Evolutionary conservation across 306 rosid species (phyloP).

Genomic region (Castanopsis chinensis): DNA sequence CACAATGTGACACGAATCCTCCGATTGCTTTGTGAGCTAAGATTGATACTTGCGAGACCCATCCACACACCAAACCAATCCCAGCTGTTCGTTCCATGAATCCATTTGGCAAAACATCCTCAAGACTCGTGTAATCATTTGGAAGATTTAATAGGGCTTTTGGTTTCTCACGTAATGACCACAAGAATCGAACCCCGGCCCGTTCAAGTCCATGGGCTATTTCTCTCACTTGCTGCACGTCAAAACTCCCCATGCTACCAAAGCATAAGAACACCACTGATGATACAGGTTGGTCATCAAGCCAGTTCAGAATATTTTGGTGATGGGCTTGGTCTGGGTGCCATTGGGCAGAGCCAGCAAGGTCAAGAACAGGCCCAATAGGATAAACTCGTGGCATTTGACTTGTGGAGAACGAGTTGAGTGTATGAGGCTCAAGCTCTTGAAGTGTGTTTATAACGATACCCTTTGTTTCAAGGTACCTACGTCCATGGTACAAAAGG

Average conservation of each 20-base stretch:
- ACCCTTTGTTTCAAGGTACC: constrained; percentile 45
- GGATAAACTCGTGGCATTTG: constrained; percentile 23
- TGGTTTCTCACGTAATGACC: constrained; percentile 49
- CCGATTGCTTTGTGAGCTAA: constrained; percentile 44
- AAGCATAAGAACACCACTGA: constrained; percentile 43
- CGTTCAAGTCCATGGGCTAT: constrained; percentile 41
- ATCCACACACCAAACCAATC: constrained; percentile 49
- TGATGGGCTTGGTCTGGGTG: constrained; percentile 18
- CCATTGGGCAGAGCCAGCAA: constrained; percentile 26
- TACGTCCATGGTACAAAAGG: constrained; percentile 23
- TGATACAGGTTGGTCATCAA: constrained; percentile 20
- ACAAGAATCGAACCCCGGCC: constrained; percentile 34
- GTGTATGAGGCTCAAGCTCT: constrained; percentile 39
- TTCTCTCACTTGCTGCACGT: constrained; percentile 21
- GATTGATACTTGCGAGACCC: constrained; percentile 51
- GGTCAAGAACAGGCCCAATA: constrained; percentile 41
- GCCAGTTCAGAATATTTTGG: constrained; percentile 17
- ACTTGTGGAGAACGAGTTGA: constrained; percentile 4
- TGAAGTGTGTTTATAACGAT: constrained; percentile 38
- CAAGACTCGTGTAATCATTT: not conserved
- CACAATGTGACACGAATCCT: constrained; percentile 66
- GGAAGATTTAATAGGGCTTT: constrained; percentile 37
- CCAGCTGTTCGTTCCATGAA: constrained; percentile 38
- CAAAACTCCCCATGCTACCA: constrained; percentile 43
- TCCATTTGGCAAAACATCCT: constrained; percentile 32